A percentile compares a stretch with the other conserved stretches of the same genome.
phyloP scores from a whole-genome alignment of 352 stramenopile genomes.

The Phytophthora megakarya region DNA sequence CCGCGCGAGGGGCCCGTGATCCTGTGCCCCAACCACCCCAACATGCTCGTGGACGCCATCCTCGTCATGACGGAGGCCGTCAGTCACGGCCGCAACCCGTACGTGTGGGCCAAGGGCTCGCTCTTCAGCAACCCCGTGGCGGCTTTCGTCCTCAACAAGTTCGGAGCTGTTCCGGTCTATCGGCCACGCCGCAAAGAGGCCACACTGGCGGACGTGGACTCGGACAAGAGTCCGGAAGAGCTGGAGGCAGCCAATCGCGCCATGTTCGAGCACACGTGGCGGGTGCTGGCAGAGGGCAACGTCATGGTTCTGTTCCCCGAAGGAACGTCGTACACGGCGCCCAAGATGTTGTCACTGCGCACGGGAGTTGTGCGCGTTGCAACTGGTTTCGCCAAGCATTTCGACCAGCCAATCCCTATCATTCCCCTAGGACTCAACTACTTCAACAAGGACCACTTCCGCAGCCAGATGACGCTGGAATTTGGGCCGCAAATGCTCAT shows the following conservation, averaged over 20 bases:
- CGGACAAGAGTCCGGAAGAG: constrained; percentile 62
- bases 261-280: constrained; percentile 83
- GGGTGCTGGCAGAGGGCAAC: constrained; percentile 58
- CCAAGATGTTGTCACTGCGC: constrained; percentile 78
- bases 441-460: constrained; percentile 86
- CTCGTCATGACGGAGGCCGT: constrained; percentile 77
- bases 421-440: constrained; percentile 77
- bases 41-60: constrained; percentile 82
- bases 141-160: constrained; percentile 43
- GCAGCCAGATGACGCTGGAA: constrained; percentile 72
- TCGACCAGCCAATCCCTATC: constrained; percentile 73
- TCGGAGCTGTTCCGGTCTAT: constrained; percentile 76
- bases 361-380: constrained; percentile 77
- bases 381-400: constrained; percentile 70
- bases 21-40: constrained; percentile 80
- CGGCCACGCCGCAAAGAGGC: constrained; percentile 50
- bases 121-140: constrained; percentile 66
- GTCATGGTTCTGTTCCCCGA: constrained; percentile 83
- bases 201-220: constrained; percentile 66
- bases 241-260: constrained; percentile 59
- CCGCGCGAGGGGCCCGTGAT: constrained; percentile 80
- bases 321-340: constrained; percentile 80
- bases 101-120: constrained; percentile 79
- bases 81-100: constrained; percentile 59
- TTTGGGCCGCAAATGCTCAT: constrained; percentile 69